Percentiles rank a stretch among this genome's conserved stretches.
phyloP scores from a whole-genome alignment of 202 grass and related monocot species.

The Eragrostis tef region DNA sequence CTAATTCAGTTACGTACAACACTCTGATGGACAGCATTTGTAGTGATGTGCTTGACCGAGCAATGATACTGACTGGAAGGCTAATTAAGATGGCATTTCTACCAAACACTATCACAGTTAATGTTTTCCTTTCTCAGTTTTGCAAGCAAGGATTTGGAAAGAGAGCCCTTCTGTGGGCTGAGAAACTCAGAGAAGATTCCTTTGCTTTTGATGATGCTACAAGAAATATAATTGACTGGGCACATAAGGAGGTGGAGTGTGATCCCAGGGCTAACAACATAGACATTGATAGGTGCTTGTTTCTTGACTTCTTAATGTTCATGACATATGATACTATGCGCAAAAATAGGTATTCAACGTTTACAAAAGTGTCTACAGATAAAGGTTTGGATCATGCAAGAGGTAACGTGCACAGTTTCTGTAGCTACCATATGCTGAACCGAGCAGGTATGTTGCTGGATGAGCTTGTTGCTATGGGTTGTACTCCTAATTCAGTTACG shows the following conservation, averaged over 20 bases:
- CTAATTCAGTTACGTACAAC: conserved; percentile 83
- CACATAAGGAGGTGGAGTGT: conserved; percentile 57
- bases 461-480: conserved; percentile 67
- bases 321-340: conserved; percentile 64
- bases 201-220: conserved; percentile 86
- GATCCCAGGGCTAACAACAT: conserved; percentile 37
- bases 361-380: conserved; percentile 34
- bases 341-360: conserved; percentile 49
- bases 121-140: conserved; percentile 86
- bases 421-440: conserved; percentile 68
- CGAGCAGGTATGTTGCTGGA: conserved; percentile 70
- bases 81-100: conserved; percentile 89
- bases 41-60: conserved; percentile 74
- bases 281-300: conserved; percentile 63
- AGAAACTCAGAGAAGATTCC: conserved; percentile 65
- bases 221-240: conserved; percentile 83
- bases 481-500: conserved; percentile 66
- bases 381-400: background rate
- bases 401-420: conserved; percentile 60
- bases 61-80: conserved; percentile 80
- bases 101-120: conserved; percentile 82
- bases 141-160: conserved; percentile 87
- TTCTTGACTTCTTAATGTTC: conserved; percentile 89
- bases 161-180: conserved; percentile 71
- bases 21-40: conserved; percentile 84